Base-by-base conservation (phyloP, 2,329 filamentous ascomycete species). In the Pseudocercospora cruenta region DNA sequence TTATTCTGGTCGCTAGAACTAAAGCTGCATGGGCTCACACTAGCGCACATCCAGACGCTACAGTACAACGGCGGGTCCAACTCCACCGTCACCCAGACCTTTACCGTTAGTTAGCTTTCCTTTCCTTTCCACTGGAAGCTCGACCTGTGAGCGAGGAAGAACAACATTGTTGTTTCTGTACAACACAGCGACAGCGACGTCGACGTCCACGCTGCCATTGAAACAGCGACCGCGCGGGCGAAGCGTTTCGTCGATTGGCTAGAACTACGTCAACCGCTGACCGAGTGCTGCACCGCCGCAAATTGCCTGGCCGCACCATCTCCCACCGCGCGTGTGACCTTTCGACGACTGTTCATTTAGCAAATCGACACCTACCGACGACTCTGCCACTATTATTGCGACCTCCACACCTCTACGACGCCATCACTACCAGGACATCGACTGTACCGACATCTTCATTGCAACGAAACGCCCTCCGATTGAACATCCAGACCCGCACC, bases 261-360 rank as follows among this genome's bases (percentile, higher is more conserved):
- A n/a, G n/a, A n/a, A n/a, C n/a, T 36, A 36, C 33, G 33, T 36
- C 39, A 43, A 19, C 24, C 22, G 51, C 51, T 55, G 51, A 55
- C 51, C 51, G 51, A 28, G 51, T 55, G 51, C 51, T 55, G 51
- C 51, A 55, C 51, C n/a, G 49, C 51, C 24, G 51, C 51, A 28
- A 31, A 54, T 28, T 54, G 49, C 51, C 51, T 54, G 21, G 49
- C 49, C 51, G 21, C 16, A 16, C 24, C 51, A 24, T 14, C 21
- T 10, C 47, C 21, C 21, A 51, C 19, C n/a, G 45, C n/a, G 45
- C 45, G 45, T 49, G 45, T 49, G 45, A 47, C 45, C 21, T 47
- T 22, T 36, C 33, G 10, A 14, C 33, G 10, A 14, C 33, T 36
- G 36, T 39, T 10, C 24, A 54, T 1, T 24, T 6, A 28, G 24